Evolutionary conservation across 2,329 filamentous ascomycete species (phyloP), one percentile per base, ranked within the genome.

Genomic region (Ceratocystis papillata): DNA sequence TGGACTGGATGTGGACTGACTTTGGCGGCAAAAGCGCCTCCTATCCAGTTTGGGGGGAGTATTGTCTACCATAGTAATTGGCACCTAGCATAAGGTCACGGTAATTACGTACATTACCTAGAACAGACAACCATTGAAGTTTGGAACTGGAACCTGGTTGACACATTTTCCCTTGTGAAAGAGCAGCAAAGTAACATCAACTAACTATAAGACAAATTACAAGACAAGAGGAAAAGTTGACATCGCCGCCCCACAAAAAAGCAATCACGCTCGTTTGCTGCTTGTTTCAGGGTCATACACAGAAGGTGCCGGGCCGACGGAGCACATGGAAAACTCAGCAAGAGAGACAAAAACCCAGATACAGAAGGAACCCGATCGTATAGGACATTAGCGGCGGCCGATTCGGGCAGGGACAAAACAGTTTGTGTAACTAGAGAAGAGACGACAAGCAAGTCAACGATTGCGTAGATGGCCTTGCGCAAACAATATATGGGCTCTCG

Each of bases 1-100:
- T 41, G 37, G 37, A 10, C 46, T 50, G 17, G n/a, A 59, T 59
- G 25, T 59, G 55, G 55, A 59, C 28, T 59, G 55, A 17, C n/a
- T 59, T 17, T 33, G 50, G 22, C 5, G 50, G 25, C 30, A 41
- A 41, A 41, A 12, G 3, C 37, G 37, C 12, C 37, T 15, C 37
- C 10, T 41, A 41, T 12, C 10, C 37, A 41, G 37, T 41, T 41
- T 12, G 37, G 10, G 10, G 37, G 37, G 10, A 12, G 37, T 41
- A 15, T 50, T 50, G 46, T 22, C 46, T 50, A 22, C 5, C 22
- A n/a, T 8, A 22, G n/a, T n/a, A 50, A 50, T n/a, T 22, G 22
- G 6, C n/a, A 22, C 6, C 46, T 22, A 50, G n/a, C n/a, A 22
- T 22, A 22, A 22, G 46, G 7, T n/a, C n/a, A 50, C 46, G n/a